Evolutionary conservation across 768 basidiomycete genomes (phyloP), one percentile per base, ranked within the genome.

Genomic region (Dioszegia hungarica): DNA sequence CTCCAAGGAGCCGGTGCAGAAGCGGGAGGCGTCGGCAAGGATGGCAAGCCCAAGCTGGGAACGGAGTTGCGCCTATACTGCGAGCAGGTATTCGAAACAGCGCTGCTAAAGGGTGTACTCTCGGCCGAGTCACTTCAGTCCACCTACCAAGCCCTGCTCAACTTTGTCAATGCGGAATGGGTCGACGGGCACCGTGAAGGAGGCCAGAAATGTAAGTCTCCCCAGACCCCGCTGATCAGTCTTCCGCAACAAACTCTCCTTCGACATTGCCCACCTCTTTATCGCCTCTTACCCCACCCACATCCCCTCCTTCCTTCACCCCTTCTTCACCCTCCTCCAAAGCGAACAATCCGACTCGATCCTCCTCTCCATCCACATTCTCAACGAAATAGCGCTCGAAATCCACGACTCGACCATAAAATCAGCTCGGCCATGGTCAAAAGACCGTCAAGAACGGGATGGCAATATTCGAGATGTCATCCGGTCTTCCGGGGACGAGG

Each of bases 351-450:
- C 83, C 40, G 88, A 93, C 68, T 83, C 94, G 29, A 88, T 88
- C 20, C 81, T 92, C 27, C 82, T 99, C 56, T 85, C 95, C 74
- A 89, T 98, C 74, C 91, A 89, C 68, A 81, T 97, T 64, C 81
- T 99, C 40, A 84, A 88, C 57, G 95, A 99, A 75, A 93, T 98
- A 52, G 93, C 92, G 0, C 88, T 89, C 12, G 95, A 99, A 76
- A 88, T 98, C n/a, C 90, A 90, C 47, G 95, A 99, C 78, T 88
- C 90, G 68, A 84, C 90, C 60, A 84, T 98, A 67, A 91, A 94
- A 77, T 82, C 88, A 47, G 93, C 92, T 14, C 81, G 93, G 48
- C 75, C 83, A 39, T 91, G 83, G 72, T 85, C 80, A 52, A 78
- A 81, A 8, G 83, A 80, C 46, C 83, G 95, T 45, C 86, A 90